Evolutionary conservation across 108 stramenopile species (phyloP).

Genomic region (Skeletonema menzelii): DNA sequence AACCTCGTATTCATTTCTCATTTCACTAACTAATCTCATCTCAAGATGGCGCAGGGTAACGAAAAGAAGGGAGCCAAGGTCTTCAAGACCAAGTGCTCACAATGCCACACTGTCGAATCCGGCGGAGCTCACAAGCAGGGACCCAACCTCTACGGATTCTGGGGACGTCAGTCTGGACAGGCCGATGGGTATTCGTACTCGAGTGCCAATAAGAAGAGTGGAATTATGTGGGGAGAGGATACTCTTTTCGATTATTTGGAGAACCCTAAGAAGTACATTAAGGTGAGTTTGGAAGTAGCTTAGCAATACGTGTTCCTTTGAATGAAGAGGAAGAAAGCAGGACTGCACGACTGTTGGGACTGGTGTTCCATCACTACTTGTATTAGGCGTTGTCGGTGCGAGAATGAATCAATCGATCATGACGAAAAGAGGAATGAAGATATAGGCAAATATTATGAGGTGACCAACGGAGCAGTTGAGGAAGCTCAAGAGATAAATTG

Average conservation of each 20-base stretch:
- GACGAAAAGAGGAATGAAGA: no score
- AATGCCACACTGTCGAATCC: constrained; percentile 99
- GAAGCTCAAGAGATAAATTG: no score
- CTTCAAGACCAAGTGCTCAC: constrained; percentile 95
- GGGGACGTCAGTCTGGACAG: constrained; percentile 96
- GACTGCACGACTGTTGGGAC: background rate
- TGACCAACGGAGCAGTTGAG: no score
- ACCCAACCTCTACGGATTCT: constrained; percentile 99
- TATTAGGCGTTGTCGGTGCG: no score
- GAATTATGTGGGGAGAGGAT: constrained; percentile 93
- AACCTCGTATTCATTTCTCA: no score
- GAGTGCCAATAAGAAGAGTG: constrained; percentile 97
- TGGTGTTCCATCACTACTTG: no score
- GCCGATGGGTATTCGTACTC: constrained; percentile 98
- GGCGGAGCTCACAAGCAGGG: constrained; percentile 99
- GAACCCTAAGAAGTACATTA: constrained; percentile 99
- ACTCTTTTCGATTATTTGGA: constrained; percentile 94
- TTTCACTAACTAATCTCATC: no score
- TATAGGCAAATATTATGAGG: no score
- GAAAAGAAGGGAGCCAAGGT: constrained; percentile 93
- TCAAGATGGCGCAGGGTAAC: constrained; percentile 57
- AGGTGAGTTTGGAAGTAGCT: constrained; percentile 74
- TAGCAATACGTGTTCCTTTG: background rate
- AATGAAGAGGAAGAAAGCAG: background rate
- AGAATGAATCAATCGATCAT: no score